Evolutionary conservation across 2,329 filamentous ascomycete genomes (phyloP).

Genomic region (Monosporascus sp.): DNA sequence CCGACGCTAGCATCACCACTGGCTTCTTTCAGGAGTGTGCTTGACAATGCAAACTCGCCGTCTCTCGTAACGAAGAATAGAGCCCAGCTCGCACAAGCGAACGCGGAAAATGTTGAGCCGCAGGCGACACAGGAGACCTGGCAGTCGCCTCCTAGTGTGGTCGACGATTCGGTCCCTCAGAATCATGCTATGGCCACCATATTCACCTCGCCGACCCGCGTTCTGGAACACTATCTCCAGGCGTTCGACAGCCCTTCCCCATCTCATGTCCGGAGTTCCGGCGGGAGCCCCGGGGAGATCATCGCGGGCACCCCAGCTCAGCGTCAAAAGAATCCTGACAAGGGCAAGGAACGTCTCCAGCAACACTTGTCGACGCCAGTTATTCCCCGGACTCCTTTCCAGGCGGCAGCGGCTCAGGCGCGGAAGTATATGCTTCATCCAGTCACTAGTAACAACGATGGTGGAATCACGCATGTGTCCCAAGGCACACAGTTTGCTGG

Average conservation of each 20-base stretch:
- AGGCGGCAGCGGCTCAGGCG: neutral
- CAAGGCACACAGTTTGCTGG: neutral
- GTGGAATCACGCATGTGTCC: neutral
- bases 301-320: slow-evolving; percentile 4
- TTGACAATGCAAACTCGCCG: slow-evolving; percentile 36
- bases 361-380: neutral
- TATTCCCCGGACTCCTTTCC: slow-evolving; percentile 1
- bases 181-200: slow-evolving; percentile 25
- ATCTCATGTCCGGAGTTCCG: slow-evolving; percentile 6
- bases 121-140: slow-evolving; percentile 31
- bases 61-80: slow-evolving; percentile 15
- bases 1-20: slow-evolving; percentile 23
- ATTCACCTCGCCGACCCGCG: slow-evolving; percentile 44
- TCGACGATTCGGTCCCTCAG: slow-evolving; percentile 50
- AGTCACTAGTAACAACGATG: neutral
- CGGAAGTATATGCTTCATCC: neutral
- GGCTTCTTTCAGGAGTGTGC: slow-evolving; percentile 39
- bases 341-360: neutral
- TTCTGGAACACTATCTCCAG: slow-evolving; percentile 45
- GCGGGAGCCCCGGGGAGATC: slow-evolving; percentile 7
- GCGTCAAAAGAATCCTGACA: too few relatives aligned
- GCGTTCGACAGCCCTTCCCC: slow-evolving; percentile 22
- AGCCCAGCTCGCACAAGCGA: slow-evolving; percentile 1
- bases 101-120: slow-evolving; percentile 1
- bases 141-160: slow-evolving; percentile 42